Percentiles rank a stretch among this genome's conserved stretches.
Conservation (phyloP, 306 rosid species). For the Vigna trinervia region DNA sequence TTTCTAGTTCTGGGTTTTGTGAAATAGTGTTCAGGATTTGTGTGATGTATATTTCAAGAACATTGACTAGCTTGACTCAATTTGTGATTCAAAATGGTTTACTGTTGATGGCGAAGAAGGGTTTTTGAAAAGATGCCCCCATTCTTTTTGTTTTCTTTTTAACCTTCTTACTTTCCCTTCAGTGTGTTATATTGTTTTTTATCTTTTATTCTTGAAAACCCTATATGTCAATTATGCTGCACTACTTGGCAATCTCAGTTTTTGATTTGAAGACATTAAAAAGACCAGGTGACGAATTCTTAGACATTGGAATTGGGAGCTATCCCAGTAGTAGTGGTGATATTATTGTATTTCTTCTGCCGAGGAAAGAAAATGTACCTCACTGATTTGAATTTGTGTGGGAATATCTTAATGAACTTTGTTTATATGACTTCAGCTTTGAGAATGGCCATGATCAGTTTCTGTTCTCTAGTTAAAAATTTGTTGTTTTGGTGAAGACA, state of each 20-base stretch:
- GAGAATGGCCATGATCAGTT: background rate
- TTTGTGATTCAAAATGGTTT: background rate
- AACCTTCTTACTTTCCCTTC: background rate
- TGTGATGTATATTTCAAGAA: background rate
- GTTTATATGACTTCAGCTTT: slow-evolving; percentile 18
- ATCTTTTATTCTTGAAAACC: background rate
- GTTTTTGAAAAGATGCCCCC: background rate
- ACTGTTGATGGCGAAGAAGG: background rate
- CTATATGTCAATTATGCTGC: background rate
- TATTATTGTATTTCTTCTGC: background rate
- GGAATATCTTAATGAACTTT: background rate
- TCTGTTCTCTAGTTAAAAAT: background rate
- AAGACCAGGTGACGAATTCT: background rate
- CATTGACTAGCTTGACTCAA: background rate
- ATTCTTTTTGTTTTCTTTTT: background rate
- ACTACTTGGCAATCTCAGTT: background rate
- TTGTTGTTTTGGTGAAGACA: slow-evolving; percentile 6
- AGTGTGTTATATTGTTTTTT: background rate
- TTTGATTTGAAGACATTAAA: background rate
- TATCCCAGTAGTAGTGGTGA: background rate
- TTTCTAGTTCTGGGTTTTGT: background rate
- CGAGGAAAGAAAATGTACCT: background rate
- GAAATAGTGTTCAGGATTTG: background rate
- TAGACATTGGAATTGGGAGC: background rate
- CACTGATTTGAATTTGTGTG: background rate